Evolutionary conservation across 371 early-diverging fungal genomes (phyloP), one percentile per base, ranked within the genome.

Genomic region (Mucor racemosus): DNA sequence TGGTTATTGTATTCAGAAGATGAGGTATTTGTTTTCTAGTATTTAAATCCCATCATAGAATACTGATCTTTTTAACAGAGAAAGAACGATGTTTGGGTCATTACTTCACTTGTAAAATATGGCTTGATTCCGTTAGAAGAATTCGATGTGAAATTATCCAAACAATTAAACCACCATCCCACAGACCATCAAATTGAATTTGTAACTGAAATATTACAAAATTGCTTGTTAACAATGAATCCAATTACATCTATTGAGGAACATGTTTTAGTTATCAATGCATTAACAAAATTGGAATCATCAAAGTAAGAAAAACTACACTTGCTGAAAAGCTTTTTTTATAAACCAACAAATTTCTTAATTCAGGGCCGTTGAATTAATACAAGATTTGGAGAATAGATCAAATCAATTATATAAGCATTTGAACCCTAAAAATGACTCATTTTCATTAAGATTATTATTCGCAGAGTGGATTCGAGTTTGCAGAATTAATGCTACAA

Each of bases 1-100:
- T 98, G 97, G 98, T 78, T 98, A 19, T 80, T 95, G 19, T 96
- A 94, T 79, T 84, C 94, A 0, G 94, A 95, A 41, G 97, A 97
- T 69, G 95, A 95, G 72, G 80, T 80, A 72, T 38, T 38, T 38
- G 1, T 38, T 38, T 7, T 44, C 44, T 26, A 26, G 3, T 26
- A 26, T 26, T 26, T 26, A 26, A 26, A 26, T 26, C 26, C 1
- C 3, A 26, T 26, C 26, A 26, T 26, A 3, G 26, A 26, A 26
- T 53, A 44, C n/a, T 42, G 7, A 31, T 7, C 9, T 17, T 35
- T 4, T 57, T 3, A 17, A 8, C 61, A 76, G 73, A 65, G 95
- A 65, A 95, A 96, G 76, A 91, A 88, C 68, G 90, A 94, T 72
- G 94, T 94, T 14, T 84, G 87, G 10, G 92, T 92, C 5, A 89